Base-by-base conservation (phyloP, 108 stramenopile species). In the Mediolabrus comicus region DNA sequence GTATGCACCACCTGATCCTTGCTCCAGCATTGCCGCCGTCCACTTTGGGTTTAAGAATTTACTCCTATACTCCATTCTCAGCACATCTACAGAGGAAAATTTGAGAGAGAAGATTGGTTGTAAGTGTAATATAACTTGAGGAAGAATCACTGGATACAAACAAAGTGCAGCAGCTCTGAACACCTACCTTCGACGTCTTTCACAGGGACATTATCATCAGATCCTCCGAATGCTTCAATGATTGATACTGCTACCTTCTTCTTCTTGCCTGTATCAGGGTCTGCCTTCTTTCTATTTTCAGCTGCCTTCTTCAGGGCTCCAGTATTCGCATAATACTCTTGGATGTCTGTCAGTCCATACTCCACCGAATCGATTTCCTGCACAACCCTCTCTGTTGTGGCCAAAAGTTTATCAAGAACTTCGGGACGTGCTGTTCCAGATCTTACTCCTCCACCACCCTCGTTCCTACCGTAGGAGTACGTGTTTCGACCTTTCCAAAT, bases 41-140 rank as follows among this genome's bases (percentile, higher is more conserved):
- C 88, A 92, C 73, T 95, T 95, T 2, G 95, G 95, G 69, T 95
- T 95, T 6, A 95, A 72, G 14, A 95, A 85, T 73, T 95, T 95
- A 32, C 77, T 84, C 16, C 95, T 72, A 62, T 93, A 93, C 61
- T 95, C 95, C 17, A 95, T 67, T 53, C 95, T 76, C 25, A 95
- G 73, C 8, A 90, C 87, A 59, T 88, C 52, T 52, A 3, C 16
- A 16, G 12, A 0, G n/a, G n/a, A 16, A 41, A 9, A n/a, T n/a
- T n/a, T n/a, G n/a, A n/a, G 13, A 14, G 8, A 16, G 28, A 31
- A 33, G n/a, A 7, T 9, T 1, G 16, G 13, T 11, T 3, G 27
- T 29, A 9, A 7, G 12, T 12, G 28, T 65, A 32, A 19, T 13
- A 26, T 1, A 24, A 13, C 32, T 19, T 19, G 3, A 22, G 17